Conservation (phyloP, 164 flowering plant genomes). For the Protea cynaroides region DNA sequence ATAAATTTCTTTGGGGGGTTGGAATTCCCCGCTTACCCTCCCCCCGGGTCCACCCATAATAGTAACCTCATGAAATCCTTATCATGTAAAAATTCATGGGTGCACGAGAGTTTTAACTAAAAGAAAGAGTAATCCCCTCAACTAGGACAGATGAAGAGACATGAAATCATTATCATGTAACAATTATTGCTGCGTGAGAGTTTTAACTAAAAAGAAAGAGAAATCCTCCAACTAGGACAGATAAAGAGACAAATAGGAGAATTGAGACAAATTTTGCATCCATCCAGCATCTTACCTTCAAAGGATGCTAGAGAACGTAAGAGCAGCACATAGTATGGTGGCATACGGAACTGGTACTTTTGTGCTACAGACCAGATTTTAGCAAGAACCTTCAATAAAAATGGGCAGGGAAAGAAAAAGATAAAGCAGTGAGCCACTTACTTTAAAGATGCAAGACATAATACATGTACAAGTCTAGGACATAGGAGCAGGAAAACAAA, state of each 20-base stretch:
- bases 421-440: conserved; percentile 4
- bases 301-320: conserved; percentile 93
- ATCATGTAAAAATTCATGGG: too few species aligned
- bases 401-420: background rate
- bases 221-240: background rate
- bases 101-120: background rate
- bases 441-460: background rate
- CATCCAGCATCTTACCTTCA: conserved; percentile 53
- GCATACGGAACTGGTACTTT: conserved; percentile 92
- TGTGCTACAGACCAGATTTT: conserved; percentile 82
- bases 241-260: background rate
- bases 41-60: too few species aligned
- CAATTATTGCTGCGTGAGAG: too few species aligned
- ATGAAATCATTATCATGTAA: too few species aligned
- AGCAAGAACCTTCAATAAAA: conserved; percentile 60
- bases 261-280: background rate
- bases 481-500: background rate
- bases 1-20: too few species aligned
- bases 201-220: background rate
- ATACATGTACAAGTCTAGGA: background rate
- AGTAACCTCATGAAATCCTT: too few species aligned
- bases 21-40: too few species aligned
- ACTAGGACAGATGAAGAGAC: background rate
- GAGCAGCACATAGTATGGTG: conserved; percentile 80
- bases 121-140: background rate